Evolutionary conservation across 2,329 filamentous ascomycete species (phyloP).

Genomic region (Talaromyces piceae): DNA sequence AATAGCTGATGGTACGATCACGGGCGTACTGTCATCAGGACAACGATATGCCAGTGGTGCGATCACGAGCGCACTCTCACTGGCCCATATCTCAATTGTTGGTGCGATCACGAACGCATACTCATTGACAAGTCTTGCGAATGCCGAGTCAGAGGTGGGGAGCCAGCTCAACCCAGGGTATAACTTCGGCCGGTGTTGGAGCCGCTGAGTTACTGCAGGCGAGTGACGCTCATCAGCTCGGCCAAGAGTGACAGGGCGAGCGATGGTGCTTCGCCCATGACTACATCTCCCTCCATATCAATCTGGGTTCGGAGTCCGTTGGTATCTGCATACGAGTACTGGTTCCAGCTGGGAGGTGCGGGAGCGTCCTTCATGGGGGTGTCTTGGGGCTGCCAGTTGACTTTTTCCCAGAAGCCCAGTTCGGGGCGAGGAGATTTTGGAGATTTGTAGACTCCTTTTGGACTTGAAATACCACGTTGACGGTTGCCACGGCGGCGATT

Average conservation of each 20-base stretch:
- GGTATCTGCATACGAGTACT: conserved; percentile 2
- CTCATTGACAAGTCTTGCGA: not conserved
- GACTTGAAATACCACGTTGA: conserved; percentile 2
- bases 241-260: not conserved
- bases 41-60: conserved; percentile 2
- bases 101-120: conserved; percentile 5
- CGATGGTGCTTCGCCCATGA: conserved; percentile 9
- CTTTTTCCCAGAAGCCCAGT: not conserved
- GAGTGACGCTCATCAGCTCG: not conserved
- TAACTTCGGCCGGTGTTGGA: not conserved
- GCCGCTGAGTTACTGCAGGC: not conserved
- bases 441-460: not conserved
- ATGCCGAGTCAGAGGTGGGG: not conserved
- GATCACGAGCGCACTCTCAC: conserved; percentile 4
- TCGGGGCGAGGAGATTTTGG: not conserved
- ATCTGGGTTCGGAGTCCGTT: conserved; percentile 4
- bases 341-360: not conserved
- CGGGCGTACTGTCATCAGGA: conserved; percentile 4
- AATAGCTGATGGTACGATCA: conserved; percentile 5
- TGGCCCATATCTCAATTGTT: not conserved
- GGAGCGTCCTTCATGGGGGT: conserved; percentile 6
- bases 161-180: not conserved
- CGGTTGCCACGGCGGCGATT: not conserved
- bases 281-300: conserved; percentile 6
- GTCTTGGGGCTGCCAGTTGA: conserved; percentile 1